A percentile compares a stretch with the other conserved stretches of the same genome.
Conservation (phyloP, 768 basidiomycete species). For the Guyanaporus albipodus region DNA sequence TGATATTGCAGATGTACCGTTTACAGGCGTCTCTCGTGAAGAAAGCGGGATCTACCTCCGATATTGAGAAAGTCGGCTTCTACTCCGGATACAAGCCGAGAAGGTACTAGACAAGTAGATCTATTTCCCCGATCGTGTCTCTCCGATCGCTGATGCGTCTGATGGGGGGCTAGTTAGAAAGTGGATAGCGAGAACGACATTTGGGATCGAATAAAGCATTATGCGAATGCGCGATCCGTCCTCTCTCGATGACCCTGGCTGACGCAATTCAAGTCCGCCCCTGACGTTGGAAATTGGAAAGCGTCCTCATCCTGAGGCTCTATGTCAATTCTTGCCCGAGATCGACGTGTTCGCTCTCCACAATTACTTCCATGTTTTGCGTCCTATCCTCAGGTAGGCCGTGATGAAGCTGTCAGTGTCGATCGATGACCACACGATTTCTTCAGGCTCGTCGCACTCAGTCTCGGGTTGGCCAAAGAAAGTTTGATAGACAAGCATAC, state of each 20-base stretch:
- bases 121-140: neutral
- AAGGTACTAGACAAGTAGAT: conserved; percentile 42
- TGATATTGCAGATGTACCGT: conserved; percentile 45
- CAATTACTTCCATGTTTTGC: conserved; percentile 49
- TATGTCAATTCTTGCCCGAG: conserved; percentile 50
- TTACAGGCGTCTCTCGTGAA: conserved; percentile 36
- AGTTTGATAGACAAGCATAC: conserved; percentile 45
- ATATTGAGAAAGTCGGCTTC: conserved; percentile 39
- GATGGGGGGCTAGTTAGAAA: conserved; percentile 42
- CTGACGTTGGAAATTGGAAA: conserved; percentile 40
- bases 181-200: conserved; percentile 49
- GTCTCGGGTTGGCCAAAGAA: conserved; percentile 52
- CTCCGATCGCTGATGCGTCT: neutral
- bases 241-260: neutral
- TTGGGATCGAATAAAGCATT: conserved; percentile 59
- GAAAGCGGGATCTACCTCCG: conserved; percentile 39
- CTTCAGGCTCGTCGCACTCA: conserved; percentile 43
- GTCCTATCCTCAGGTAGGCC: conserved; percentile 42
- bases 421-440: neutral
- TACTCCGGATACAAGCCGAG: conserved; percentile 50
- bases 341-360: conserved; percentile 47
- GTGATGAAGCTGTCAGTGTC: neutral
- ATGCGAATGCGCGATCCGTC: conserved; percentile 41
- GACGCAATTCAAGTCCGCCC: conserved; percentile 38
- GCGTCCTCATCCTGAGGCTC: conserved; percentile 42